Base-by-base conservation (phyloP, 805 yeast genomes). In the Saturnispora quitensis region DNA sequence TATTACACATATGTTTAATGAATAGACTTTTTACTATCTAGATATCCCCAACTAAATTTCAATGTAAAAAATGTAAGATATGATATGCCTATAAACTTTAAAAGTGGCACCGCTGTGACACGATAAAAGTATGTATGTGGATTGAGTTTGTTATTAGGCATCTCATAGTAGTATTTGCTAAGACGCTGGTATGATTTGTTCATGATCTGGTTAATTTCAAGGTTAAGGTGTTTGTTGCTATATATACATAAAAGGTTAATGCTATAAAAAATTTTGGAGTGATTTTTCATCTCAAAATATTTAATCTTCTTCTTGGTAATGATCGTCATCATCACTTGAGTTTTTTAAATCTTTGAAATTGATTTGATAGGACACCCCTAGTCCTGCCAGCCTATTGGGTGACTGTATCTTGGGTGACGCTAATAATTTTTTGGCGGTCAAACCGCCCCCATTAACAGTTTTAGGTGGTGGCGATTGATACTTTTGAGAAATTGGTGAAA, bases 21-120 rank as follows among this genome's bases (percentile, higher is more conserved):
- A 36, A 46, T 46, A 46, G 38, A 46, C 49, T 46, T 33, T 34
- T 27, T 28, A 20, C n/a, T 13, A 43, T 50, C 44, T 12, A 50
- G 38, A 25, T 44, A 36, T 22, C 27, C 28, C 80, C 77, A 74
- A 8, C 73, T 55, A 45, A 68, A 75, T n/a, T 61, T 61, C 57
- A 79, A 54, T 0, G 73, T 62, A 54, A 75, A 78, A 55, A 74
- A 79, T 0, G 80, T 73, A 2, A 64, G 72, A 48, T 76, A 68
- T 5, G 80, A 72, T 7, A 75, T 50, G 0, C 65, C 65, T 34
- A 77, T 62, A 17, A 76, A 72, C 54, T 75, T 78, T 4, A 71
- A 51, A 45, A 74, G 67, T 1, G 83, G 82, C 24, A 60, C 65
- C 1, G 73, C 76, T 56, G 75, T 72, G 36, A 70, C 71, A 53